phyloP scores from a whole-genome alignment of 192 early-diverging fungal species.

The Backusella sp. region DNA sequence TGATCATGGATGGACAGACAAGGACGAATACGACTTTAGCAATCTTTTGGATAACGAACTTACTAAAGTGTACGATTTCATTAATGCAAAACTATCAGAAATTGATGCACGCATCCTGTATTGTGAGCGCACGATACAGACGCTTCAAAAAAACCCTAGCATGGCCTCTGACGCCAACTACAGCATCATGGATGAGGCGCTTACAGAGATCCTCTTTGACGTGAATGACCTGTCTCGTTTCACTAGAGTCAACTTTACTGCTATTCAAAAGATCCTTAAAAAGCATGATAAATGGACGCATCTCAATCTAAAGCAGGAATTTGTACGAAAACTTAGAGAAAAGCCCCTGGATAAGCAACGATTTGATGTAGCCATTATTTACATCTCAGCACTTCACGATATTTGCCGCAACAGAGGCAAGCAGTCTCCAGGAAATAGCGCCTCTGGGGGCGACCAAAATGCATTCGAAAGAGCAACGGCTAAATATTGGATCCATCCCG shows the following conservation, averaged over 20 bases:
- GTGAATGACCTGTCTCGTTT: constrained; percentile 80
- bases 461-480: constrained; percentile 82
- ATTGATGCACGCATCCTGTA: constrained; percentile 73
- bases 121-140: constrained; percentile 59
- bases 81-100: constrained; percentile 73
- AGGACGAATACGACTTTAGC: constrained; percentile 78
- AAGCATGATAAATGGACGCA: constrained; percentile 96
- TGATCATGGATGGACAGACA: constrained; percentile 55
- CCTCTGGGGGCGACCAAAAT: constrained; percentile 36
- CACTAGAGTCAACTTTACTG: constrained; percentile 77
- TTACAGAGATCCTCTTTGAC: constrained; percentile 71
- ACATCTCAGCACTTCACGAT: constrained; percentile 82
- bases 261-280: constrained; percentile 92
- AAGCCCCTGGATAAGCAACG: constrained; percentile 82
- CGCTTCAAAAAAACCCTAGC: constrained; percentile 46
- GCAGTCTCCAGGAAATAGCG: constrained; percentile 21
- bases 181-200: constrained; percentile 57
- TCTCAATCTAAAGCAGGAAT: constrained; percentile 72
- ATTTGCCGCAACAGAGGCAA: constrained; percentile 56
- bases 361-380: constrained; percentile 85
- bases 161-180: constrained; percentile 46
- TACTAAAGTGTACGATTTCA: constrained; percentile 78
- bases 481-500: constrained; percentile 44
- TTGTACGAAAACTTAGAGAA: constrained; percentile 71
- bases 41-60: constrained; percentile 85